Evolutionary conservation across 805 yeast species (phyloP).

Genomic region (Isabelozyma heimii): DNA sequence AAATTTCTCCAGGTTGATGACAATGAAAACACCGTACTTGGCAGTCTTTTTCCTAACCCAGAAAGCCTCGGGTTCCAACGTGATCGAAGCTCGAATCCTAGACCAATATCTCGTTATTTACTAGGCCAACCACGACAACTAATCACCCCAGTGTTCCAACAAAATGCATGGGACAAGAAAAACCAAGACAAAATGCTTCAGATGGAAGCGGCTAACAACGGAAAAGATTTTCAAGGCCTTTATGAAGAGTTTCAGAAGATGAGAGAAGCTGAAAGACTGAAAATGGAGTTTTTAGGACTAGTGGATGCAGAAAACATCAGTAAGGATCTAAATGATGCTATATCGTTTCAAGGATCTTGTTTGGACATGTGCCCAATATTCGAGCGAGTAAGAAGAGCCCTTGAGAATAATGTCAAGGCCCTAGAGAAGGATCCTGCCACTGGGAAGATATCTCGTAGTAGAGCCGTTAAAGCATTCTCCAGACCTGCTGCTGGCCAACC

Average conservation of each 20-base stretch:
- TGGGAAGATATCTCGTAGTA: slow-evolving; percentile 50
- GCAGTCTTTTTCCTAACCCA: slow-evolving; percentile 29
- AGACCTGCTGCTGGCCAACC: slow-evolving; percentile 99
- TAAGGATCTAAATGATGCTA: slow-evolving; percentile 85
- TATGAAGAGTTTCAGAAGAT: slow-evolving; percentile 73
- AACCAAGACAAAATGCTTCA: slow-evolving; percentile 63
- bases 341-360: slow-evolving; percentile 84
- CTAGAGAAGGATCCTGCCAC: slow-evolving; percentile 65
- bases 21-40: slow-evolving; percentile 22
- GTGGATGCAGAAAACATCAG: slow-evolving; percentile 86
- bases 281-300: slow-evolving; percentile 76
- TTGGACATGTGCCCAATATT: slow-evolving; percentile 92
- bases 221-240: slow-evolving; percentile 63
- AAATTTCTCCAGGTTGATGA: slow-evolving; percentile 15
- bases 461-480: slow-evolving; percentile 88
- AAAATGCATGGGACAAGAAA: slow-evolving; percentile 65
- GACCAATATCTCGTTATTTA: slow-evolving; percentile 37
- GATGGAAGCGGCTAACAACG: slow-evolving; percentile 43
- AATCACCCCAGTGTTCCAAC: slow-evolving; percentile 28
- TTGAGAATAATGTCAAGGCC: slow-evolving; percentile 80
- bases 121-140: slow-evolving; percentile 34
- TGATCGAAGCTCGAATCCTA: slow-evolving; percentile 6
- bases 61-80: slow-evolving; percentile 24
- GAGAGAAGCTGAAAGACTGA: slow-evolving; percentile 70
- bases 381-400: slow-evolving; percentile 83